Evolutionary conservation across 2,329 filamentous ascomycete species (phyloP), one percentile per base, ranked within the genome.

Genomic region (Penicillium occitanis): DNA sequence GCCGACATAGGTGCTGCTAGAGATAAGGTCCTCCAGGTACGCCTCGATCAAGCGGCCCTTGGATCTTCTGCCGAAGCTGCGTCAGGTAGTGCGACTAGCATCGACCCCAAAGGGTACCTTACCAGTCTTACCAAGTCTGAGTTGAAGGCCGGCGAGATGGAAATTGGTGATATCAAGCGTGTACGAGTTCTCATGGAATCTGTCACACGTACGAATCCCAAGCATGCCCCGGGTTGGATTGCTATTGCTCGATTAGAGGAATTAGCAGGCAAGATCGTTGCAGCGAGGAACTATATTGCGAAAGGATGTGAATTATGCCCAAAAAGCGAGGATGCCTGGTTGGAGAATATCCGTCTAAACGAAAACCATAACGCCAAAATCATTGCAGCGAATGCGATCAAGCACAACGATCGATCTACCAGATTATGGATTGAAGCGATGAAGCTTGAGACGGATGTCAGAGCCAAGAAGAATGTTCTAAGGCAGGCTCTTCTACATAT

Each of bases 121-220:
- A 99, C 96, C 0, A 97, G 90, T 73, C 82, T 99, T 61, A 90
- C 90, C 66, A 93, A 91, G 77, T 90, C 91, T 61, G 90, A 93
- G 75, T 82, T 92, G 66, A 90, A 88, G 66, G 91, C 92, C 66
- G 87, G 89, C 4, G 91, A 96, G 73, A 87, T 91, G 4, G 91
- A 93, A 72, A 91, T 98, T 30, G 94, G 95, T 67, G 95, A 99
- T 74, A 92, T 99, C 76, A 96, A 97, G 75, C 90, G 95, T 78
- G 95, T 96, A 19, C 88, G 95, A 69, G 90, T 93, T 69, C 85
- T 99, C 42, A 82, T 99, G n/a, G 93, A 97, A 75, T 98, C 94
- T 0, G 95, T 98, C 57, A 96, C 97, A 76, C 96, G 95, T 79
- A 97, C 94, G 7, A 99, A 99, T 76, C 92, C 94, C 1, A 93